phyloP scores from a whole-genome alignment of 2,329 filamentous ascomycete species.

The Teratosphaeriaceae sp. region DNA sequence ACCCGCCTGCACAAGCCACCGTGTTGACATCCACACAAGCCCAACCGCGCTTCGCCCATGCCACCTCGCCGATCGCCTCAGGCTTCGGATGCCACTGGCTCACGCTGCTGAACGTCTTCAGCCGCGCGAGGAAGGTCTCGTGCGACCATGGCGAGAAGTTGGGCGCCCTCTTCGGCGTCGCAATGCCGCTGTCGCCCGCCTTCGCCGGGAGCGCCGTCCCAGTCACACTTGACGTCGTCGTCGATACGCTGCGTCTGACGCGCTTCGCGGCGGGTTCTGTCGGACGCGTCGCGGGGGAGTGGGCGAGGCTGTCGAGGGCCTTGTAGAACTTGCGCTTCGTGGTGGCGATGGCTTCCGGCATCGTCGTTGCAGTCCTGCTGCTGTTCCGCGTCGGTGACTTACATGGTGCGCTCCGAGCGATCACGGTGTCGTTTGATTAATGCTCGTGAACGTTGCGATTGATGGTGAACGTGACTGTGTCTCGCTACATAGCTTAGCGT shows the following conservation, averaged over 20 bases:
- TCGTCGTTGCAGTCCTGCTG: conserved; percentile 11
- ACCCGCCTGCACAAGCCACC: conserved; percentile 73
- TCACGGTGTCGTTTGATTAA: too few species aligned
- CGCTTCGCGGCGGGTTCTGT: conserved; percentile 29
- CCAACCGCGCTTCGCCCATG: conserved; percentile 95
- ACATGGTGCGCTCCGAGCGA: too few species aligned
- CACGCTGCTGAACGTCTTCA: conserved; percentile 85
- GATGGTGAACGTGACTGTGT: too few species aligned
- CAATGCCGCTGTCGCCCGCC: conserved; percentile 14
- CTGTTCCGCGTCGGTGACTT: neutral
- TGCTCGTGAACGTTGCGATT: neutral
- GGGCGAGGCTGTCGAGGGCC: conserved; percentile 55
- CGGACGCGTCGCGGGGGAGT: conserved; percentile 32
- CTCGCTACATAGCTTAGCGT: too few species aligned
- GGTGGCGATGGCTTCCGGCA: conserved; percentile 56
- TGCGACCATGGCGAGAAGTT: conserved; percentile 86
- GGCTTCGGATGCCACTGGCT: conserved; percentile 94
- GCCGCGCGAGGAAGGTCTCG: conserved; percentile 67
- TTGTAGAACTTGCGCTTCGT: conserved; percentile 81
- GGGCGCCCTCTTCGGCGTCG: conserved; percentile 34
- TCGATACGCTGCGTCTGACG: conserved; percentile 24
- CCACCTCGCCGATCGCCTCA: conserved; percentile 74
- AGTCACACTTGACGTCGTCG: conserved; percentile 15
- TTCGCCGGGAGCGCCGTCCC: conserved; percentile 16
- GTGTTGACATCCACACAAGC: conserved; percentile 75